Evolutionary conservation across 1,139 yeast genomes (phyloP).

Genomic region (Blastobotrys apis): DNA sequence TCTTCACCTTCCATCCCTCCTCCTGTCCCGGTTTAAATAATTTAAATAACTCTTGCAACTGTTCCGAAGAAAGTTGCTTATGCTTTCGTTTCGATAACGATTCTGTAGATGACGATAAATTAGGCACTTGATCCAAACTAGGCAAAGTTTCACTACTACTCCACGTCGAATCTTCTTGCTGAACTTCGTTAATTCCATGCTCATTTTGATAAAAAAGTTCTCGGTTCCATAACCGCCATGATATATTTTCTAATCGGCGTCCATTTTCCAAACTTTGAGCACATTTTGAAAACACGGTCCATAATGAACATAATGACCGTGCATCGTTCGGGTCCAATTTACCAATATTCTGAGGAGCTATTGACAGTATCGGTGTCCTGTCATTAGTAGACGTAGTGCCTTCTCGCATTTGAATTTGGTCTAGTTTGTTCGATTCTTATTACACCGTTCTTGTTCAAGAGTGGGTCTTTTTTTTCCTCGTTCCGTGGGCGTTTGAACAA

Average conservation of each 20-base stretch:
- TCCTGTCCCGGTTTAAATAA: slow-evolving; percentile 21
- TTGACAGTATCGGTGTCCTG: slow-evolving; percentile 26
- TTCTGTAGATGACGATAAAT: slow-evolving; percentile 19
- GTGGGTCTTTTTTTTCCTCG: background rate
- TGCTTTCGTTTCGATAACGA: slow-evolving; percentile 14
- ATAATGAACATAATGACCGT: slow-evolving; percentile 41
- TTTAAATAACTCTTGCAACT: slow-evolving; percentile 24
- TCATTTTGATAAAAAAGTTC: slow-evolving; percentile 30
- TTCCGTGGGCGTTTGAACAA: too few relatives aligned
- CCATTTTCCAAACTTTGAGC: slow-evolving; percentile 51
- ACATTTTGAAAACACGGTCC: slow-evolving; percentile 54
- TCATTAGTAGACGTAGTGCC: background rate
- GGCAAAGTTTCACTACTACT: slow-evolving; percentile 11
- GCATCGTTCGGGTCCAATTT: slow-evolving; percentile 42
- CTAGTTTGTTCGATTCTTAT: background rate
- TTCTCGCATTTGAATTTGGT: background rate
- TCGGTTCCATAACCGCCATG: slow-evolving; percentile 56
- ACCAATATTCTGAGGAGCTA: slow-evolving; percentile 29
- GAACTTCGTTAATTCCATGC: background rate
- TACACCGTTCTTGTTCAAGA: background rate
- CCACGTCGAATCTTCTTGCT: background rate
- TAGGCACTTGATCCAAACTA: slow-evolving; percentile 18
- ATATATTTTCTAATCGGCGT: slow-evolving; percentile 51
- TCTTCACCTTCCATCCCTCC: slow-evolving; percentile 15
- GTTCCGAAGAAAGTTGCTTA: slow-evolving; percentile 25